phyloP scores from a whole-genome alignment of 495 filamentous ascomycete species.

The Tuber magnatum region DNA sequence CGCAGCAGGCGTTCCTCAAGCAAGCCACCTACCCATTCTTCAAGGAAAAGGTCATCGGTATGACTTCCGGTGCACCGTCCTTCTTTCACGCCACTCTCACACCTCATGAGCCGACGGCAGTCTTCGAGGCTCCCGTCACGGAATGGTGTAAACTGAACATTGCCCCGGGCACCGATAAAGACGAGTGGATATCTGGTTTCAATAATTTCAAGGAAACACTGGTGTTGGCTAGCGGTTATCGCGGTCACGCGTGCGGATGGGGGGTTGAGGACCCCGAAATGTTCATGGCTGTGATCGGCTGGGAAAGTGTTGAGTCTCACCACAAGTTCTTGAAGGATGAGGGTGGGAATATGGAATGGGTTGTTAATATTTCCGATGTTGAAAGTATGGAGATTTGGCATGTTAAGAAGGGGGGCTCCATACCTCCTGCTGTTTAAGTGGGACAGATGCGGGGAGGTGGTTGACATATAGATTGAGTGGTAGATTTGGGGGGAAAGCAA shows the following conservation, averaged over 20 bases:
- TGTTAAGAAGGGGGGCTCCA: constrained; percentile 6
- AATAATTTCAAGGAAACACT: constrained; percentile 19
- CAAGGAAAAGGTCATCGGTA: background rate
- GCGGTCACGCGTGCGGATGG: constrained; percentile 24
- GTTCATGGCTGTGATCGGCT: constrained; percentile 23
- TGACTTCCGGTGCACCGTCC: background rate
- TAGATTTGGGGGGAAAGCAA: background rate
- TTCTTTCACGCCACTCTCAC: constrained; percentile 21
- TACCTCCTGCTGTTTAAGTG: constrained; percentile 2
- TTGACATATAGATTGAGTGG: background rate
- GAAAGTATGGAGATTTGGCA: constrained; percentile 12
- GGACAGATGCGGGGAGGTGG: background rate
- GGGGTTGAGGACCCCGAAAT: constrained; percentile 25
- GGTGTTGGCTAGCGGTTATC: constrained; percentile 16
- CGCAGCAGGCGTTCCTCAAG: background rate
- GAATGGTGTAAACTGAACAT: constrained; percentile 21
- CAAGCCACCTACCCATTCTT: background rate
- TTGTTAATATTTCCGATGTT: background rate
- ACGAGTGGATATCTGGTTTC: constrained; percentile 15
- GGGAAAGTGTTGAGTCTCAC: constrained; percentile 35
- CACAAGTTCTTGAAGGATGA: constrained; percentile 12
- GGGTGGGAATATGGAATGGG: constrained; percentile 12
- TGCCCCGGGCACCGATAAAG: constrained; percentile 9
- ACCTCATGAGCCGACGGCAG: constrained; percentile 19
- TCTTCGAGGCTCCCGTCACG: constrained; percentile 7